phyloP scores from a whole-genome alignment of 1,284 basidiomycete species.

The Boletus sp. region DNA sequence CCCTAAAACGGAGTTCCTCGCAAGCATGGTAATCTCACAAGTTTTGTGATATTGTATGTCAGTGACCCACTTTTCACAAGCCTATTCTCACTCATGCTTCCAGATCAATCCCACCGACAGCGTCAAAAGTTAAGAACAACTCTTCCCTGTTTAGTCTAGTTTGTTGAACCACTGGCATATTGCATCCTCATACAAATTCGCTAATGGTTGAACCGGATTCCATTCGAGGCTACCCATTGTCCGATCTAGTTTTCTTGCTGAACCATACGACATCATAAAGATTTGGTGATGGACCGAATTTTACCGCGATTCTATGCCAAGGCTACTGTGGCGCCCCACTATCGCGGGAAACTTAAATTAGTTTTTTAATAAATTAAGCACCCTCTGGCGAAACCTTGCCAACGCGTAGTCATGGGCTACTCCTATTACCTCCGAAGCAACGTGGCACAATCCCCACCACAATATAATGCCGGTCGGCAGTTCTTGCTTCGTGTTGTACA shows the following conservation, averaged over 20 bases:
- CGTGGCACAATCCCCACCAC: neutral
- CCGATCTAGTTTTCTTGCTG: neutral
- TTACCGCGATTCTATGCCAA: neutral
- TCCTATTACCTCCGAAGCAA: neutral
- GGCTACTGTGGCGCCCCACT: neutral
- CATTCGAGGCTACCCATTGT: neutral
- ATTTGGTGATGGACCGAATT: neutral
- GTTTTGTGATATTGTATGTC: neutral
- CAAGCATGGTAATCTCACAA: neutral
- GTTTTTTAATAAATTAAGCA: too few species aligned
- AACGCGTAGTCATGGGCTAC: too few species aligned
- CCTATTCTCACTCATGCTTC: neutral
- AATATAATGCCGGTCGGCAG: neutral
- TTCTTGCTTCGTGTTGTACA: neutral
- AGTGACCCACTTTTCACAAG: neutral
- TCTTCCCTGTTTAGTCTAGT: neutral
- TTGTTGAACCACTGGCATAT: neutral
- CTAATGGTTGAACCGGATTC: neutral
- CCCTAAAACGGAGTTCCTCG: neutral
- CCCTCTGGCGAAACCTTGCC: neutral
- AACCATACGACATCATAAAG: neutral
- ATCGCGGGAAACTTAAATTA: neutral
- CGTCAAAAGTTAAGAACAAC: constrained; percentile 16
- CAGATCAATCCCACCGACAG: neutral
- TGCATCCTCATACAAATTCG: neutral